Evolutionary conservation across 345 rosid genomes (phyloP), one percentile per base, ranked within the genome.

Genomic region (Toxicodendron radicans): DNA sequence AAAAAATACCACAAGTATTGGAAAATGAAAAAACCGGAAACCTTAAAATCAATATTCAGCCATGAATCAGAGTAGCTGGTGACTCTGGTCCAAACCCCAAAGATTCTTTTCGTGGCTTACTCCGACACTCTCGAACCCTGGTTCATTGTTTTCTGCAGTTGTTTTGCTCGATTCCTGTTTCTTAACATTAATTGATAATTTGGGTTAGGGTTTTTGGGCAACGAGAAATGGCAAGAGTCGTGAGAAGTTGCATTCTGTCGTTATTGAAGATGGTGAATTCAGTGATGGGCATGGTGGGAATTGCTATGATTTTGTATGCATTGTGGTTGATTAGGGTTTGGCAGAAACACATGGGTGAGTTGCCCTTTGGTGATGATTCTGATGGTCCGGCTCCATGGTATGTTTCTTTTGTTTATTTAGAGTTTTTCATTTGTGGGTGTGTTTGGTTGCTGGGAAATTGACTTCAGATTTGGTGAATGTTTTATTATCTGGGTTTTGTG

Each of bases 231-330:
- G 86, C 32, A 74, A 77, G 81, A 72, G 10, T 89, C 54, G 73
- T 84, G 85, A 88, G 87, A 85, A 88, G 88, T 70, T 93, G 93
- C 81, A 52, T 87, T 18, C 96, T 90, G 82, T 91, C 98, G 10
- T 41, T 85, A 53, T 59, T 93, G 80, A 95, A 95, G 87, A 75
- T 93, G 76, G 75, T 89, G 79, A 95, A 95, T 85, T 89, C 88
- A 13, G 30, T 88, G 35, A 71, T 87, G 10, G 99, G 97, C 32
- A 91, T 95, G 95, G 90, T 86, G 77, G 99, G 98, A n/a, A 45
- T 90, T 41, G 91, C 89, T 24, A 84, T 87, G 93, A 75, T 95
- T 16, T 60, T 93, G 69, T 90, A 89, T 78, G 78, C 89, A 14
- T 82, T 86, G 66, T 93, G 98, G 98, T 79, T 93, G 32, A 81